phyloP scores from a whole-genome alignment of 352 stramenopile species.

The Phytophthora europaea region DNA sequence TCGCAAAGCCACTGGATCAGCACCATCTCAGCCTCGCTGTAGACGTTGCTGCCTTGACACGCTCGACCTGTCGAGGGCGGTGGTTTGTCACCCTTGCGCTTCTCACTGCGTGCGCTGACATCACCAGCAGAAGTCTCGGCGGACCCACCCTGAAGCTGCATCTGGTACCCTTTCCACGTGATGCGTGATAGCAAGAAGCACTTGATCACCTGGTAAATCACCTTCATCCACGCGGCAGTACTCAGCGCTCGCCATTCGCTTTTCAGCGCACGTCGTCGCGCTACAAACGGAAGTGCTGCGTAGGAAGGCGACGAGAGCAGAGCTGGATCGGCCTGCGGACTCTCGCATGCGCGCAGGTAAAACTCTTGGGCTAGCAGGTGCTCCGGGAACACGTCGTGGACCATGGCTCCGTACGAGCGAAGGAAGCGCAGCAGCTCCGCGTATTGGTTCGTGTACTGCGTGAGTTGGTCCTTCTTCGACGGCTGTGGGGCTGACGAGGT shows the following conservation, averaged over 20 bases:
- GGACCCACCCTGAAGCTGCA: constrained; percentile 35
- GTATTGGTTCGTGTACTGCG: constrained; percentile 79
- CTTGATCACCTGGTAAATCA: constrained; percentile 93
- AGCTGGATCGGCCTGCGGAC: constrained; percentile 55
- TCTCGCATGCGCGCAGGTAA: constrained; percentile 86
- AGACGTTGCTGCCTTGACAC: constrained; percentile 91
- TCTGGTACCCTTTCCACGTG: constrained; percentile 83
- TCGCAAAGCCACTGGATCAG: constrained; percentile 93
- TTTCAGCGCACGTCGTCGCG: constrained; percentile 61
- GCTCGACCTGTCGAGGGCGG: constrained; percentile 14
- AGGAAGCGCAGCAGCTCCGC: constrained; percentile 91
- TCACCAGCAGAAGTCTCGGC: constrained; percentile 7
- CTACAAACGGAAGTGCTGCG: constrained; percentile 58
- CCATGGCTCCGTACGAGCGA: constrained; percentile 92
- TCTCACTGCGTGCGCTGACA: constrained; percentile 18
- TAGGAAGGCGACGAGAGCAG: constrained; percentile 55
- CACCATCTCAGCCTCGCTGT: constrained; percentile 92
- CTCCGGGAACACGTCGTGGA: constrained; percentile 89
- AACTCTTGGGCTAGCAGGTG: constrained; percentile 82
- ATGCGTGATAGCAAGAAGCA: constrained; percentile 94
- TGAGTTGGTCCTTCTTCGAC: constrained; percentile 71
- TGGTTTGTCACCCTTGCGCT: constrained; percentile 27
- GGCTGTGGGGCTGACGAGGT: constrained; percentile 14
- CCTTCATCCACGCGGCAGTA: constrained; percentile 80
- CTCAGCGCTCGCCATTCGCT: constrained; percentile 68